A percentile compares a stretch with the other conserved stretches of the same genome.
These are phyloP conservation scores for Pyrus pyrifolia DNA, from an alignment of 306 rosid species.

Conservation along the genomic window DNA sequence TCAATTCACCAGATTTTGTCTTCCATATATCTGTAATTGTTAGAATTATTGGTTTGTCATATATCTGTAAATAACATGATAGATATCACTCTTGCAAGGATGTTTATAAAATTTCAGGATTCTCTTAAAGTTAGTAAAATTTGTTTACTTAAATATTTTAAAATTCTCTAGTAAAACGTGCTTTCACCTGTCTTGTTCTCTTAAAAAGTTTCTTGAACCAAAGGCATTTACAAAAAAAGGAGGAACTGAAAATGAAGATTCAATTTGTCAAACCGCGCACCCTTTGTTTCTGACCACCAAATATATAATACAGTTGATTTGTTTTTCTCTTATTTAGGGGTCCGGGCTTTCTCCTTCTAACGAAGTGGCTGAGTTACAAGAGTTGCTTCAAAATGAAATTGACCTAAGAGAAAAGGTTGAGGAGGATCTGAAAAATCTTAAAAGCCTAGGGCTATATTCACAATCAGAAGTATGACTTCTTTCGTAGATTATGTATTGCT, in stretches of 20 bases:
- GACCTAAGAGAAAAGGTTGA: slow-evolving; percentile 59
- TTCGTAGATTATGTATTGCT: slow-evolving; percentile 5
- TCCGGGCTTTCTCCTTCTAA: slow-evolving; percentile 35
- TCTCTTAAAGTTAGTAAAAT: neutral
- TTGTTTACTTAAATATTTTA: too few relatives aligned
- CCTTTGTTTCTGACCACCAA: neutral
- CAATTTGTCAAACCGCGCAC: neutral
- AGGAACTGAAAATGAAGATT: neutral
- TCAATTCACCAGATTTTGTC: neutral
- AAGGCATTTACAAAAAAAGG: neutral
- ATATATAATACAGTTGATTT: neutral
- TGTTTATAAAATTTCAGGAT: neutral
- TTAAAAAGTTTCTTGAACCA: neutral
- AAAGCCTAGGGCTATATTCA: slow-evolving; percentile 36
- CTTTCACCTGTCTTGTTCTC: too few relatives aligned
- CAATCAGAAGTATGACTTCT: slow-evolving; percentile 43
- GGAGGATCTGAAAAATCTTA: slow-evolving; percentile 58
- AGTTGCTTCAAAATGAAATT: slow-evolving; percentile 61
- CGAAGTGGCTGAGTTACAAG: slow-evolving; percentile 51
- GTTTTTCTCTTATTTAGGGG: slow-evolving; percentile 35
- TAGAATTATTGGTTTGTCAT: neutral
- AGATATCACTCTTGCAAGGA: neutral
- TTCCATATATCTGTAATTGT: neutral
- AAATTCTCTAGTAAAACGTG: too few relatives aligned
- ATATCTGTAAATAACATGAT: neutral